Base-by-base conservation (phyloP, 2,329 filamentous ascomycete genomes). In the Aquanectria penicillioides region DNA sequence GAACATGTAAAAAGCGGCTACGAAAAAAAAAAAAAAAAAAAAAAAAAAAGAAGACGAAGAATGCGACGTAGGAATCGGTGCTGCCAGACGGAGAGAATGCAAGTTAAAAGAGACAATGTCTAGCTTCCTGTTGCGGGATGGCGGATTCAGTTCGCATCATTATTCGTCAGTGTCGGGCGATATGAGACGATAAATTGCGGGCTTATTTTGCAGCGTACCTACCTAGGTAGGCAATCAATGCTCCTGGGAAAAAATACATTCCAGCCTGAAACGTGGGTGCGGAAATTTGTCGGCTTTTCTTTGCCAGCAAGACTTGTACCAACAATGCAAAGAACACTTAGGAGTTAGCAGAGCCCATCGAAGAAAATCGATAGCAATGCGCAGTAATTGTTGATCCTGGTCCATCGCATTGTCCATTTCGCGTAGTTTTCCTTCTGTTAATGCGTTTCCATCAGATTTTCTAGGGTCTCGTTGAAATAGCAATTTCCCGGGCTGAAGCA, bases 201-300 rank as follows among this genome's bases (percentile, higher is more conserved):
- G 50, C 40, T 56, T 25, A 33, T 49, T 15, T 50, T 49, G 23
- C 44, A 41, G 40, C 31, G 38, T 23, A 44, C n/a, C n/a, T n/a
- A n/a, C n/a, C n/a, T n/a, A n/a, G 38, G 5, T 55, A 26, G 46
- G 33, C 23, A 41, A 46, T 36, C 28, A 50, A 51, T 38, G 56
- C 38, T 53, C 43, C 28, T 57, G 50, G 29, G 38, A 20, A 36
- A 28, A 28, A 43, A 43, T n/a, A 7, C 29, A 52, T 54, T 53
- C 41, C n/a, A n/a, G n/a, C n/a, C 62, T 64, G 62, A 62, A 64
- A 64, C 62, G 31, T 36, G 37, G 37, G 46, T 44, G 49, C 60
- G 49, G 48, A 37, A 52, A 52, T 58, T 58, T 47, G 26, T 52
- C 55, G 48, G 47, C 48, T 43, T 41, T 48, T 58, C 15, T 17